Evolutionary conservation across 345 rosid species (phyloP), one percentile per base, ranked within the genome.

Genomic region (Zanthoxylum bungeanum): DNA sequence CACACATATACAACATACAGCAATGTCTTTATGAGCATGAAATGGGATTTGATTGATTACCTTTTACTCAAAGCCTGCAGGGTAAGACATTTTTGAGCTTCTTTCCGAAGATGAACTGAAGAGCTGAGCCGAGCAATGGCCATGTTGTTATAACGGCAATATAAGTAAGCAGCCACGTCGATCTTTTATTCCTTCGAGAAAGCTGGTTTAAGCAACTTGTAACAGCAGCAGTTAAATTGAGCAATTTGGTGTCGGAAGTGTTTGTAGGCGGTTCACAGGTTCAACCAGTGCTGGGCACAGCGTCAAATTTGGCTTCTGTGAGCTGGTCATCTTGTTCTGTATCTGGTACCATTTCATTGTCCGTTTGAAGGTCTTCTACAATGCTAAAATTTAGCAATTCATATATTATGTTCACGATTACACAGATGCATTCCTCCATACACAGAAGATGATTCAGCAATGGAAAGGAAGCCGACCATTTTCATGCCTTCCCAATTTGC

Each of bases 401-500:
- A 24, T 44, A 44, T 16, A 58, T 31, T 7, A 55, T 68, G 55
- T 25, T 47, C 34, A 28, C 63, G 36, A 24, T 3, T 19, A 57
- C 12, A 52, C n/a, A 53, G 51, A 34, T 17, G 19, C 49, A 14
- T 7, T 44, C 49, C 42, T 39, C 39, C 30, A 53, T 30, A 61
- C 19, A 34, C 51, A 60, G 10, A 56, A 40, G 49, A 36, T n/a
- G 59, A 33, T 68, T 56, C 63, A 61, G 69, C 62, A 67, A 31
- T 21, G 17, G 66, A 60, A 66, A 69, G 64, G 66, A 69, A 60
- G 64, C 82, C 36, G 69, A 93, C 98, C 96, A 76, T 91, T 78
- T 73, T 84, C 30, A 93, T 93, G 83, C 97, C 97, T 77, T 93
- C 97, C 97, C 97, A 93, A 66, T 93, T 87, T 60, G 97, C 96